Base-by-base conservation (phyloP, 768 basidiomycete genomes). In the Psilocybe subaeruginosa region DNA sequence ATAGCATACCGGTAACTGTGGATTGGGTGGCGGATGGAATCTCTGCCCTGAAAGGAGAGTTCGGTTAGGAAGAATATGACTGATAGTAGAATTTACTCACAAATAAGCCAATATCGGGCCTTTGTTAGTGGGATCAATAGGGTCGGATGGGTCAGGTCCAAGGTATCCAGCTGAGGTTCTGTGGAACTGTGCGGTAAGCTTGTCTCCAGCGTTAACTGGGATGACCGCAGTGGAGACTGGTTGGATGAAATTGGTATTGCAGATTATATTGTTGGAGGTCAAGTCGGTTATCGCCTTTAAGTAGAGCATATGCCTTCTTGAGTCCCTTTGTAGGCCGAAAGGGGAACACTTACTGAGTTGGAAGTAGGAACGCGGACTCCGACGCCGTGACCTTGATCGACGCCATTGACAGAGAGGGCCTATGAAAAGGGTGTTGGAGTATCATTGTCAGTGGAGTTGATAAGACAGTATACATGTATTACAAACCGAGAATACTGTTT, bases 181-280 rank as follows among this genome's bases (percentile, higher is more conserved):
- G 60, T 76, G 82, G 75, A 77, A 84, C 57, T 83, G 79, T 17
- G 81, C 78, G 12, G 80, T 80, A 19, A 85, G 74, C 48, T 72
- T 69, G 6, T 81, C 73, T 7, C 84, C 84, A 57, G 82, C 84
- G 1, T 83, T 74, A 17, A 82, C 80, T 8, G 73, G 72, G 66
- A 85, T 82, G 31, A 82, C 71, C 8, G 73, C 71, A 50, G 70
- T 66, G 23, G 79, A 82, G n/a, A 82, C 70, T 12, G 80, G 82
- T 49, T 74, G 71, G 62, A 78, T 82, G 64, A 80, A 80, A 16
- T 79, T 79, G 47, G 83, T 83, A 59, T 85, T 86, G 76, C 84
- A 86, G 50, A 85, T 85, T 30, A 78, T 62, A 65, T 78, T 78
- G 68, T 80, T 80, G 1, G 80, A 82, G 1, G 78, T 82, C 11